Conservation (phyloP, 441 rosid species). For the Capsella rubella region DNA sequence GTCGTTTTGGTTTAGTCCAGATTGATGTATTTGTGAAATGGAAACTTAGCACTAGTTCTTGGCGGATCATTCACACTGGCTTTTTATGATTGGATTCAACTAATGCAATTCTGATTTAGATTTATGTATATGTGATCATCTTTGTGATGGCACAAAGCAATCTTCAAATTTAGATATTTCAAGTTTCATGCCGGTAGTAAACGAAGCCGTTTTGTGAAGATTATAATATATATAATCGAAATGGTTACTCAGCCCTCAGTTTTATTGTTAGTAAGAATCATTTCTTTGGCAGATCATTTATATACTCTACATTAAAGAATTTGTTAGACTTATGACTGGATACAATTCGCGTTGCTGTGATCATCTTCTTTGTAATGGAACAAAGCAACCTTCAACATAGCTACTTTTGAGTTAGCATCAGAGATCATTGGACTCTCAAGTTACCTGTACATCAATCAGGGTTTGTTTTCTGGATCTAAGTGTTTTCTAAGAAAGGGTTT, state of each 20-base stretch:
- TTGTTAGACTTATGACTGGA: background rate
- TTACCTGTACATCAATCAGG: background rate
- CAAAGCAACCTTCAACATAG: background rate
- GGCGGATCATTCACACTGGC: background rate
- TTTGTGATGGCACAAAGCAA: background rate
- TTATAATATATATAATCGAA: background rate
- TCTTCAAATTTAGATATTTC: background rate
- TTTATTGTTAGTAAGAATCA: background rate
- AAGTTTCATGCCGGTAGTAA: too few relatives aligned
- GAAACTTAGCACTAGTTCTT: background rate
- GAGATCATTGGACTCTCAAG: background rate
- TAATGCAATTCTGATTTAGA: background rate
- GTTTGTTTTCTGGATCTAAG: background rate
- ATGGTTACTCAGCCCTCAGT: background rate
- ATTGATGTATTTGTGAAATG: background rate
- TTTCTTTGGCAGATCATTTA: background rate
- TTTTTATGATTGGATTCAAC: background rate
- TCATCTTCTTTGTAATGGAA: constrained; percentile 6
- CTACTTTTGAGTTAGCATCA: background rate
- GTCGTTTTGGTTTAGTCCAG: constrained; percentile 21
- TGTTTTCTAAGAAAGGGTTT: background rate
- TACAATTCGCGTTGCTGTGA: background rate
- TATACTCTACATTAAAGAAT: background rate
- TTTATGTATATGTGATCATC: background rate
- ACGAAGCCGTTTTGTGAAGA: too few relatives aligned